Evolutionary conservation across 2,329 filamentous ascomycete genomes (phyloP).

Genomic region (Fusarium pininemorale): DNA sequence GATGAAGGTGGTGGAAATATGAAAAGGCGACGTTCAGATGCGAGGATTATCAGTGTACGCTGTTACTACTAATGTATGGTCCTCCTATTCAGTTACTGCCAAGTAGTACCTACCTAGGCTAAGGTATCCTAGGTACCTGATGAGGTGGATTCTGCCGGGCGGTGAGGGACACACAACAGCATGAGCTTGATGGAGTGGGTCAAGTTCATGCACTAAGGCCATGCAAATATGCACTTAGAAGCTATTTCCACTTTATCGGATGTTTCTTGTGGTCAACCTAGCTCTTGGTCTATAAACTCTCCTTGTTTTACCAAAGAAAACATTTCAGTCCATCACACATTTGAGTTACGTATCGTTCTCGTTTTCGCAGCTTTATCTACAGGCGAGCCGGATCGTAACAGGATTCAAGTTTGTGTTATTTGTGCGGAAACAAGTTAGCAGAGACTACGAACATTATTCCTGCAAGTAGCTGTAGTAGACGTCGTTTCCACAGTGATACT

Average conservation of each 20-base stretch:
- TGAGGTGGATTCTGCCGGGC: constrained; percentile 50
- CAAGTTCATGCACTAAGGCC: constrained; percentile 33
- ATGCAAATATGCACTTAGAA: constrained; percentile 39
- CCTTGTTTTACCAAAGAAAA: constrained; percentile 37
- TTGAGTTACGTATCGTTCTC: constrained; percentile 29
- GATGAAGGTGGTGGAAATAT: background rate
- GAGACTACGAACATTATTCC: constrained; percentile 34
- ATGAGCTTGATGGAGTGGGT: constrained; percentile 14
- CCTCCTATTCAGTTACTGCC: constrained; percentile 43
- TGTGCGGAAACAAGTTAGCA: constrained; percentile 18
- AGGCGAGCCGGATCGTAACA: constrained; percentile 6
- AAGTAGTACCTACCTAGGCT: constrained; percentile 32
- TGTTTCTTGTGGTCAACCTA: constrained; percentile 38
- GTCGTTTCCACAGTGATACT: constrained; percentile 41
- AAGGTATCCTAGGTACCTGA: constrained; percentile 37
- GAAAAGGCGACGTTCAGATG: constrained; percentile 6
- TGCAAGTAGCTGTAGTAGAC: constrained; percentile 45
- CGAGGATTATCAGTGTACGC: constrained; percentile 31
- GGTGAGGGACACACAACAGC: constrained; percentile 38
- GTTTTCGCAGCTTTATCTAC: constrained; percentile 18
- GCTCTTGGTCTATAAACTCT: constrained; percentile 36
- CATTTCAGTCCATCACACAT: constrained; percentile 32
- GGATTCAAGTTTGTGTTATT: constrained; percentile 12
- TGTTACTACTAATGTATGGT: constrained; percentile 23
- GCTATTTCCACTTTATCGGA: constrained; percentile 27